Percentiles rank a stretch among this genome's conserved stretches.
Evolutionary conservation across 345 rosid genomes (phyloP).

Genomic region (Corchorus olitorius): DNA sequence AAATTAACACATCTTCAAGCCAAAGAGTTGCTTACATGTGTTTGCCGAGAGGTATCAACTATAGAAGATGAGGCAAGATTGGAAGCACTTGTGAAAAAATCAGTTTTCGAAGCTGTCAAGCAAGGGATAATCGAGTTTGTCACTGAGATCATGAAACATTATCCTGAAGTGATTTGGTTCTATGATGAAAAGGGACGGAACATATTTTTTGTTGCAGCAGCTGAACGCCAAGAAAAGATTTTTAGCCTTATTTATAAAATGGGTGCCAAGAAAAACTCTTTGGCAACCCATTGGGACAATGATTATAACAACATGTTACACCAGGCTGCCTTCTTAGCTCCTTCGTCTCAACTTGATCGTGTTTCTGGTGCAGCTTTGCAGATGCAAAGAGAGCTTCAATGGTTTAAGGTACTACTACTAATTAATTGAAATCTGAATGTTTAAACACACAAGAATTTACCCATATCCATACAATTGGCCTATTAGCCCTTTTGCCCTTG

Average conservation of each 20-base stretch:
- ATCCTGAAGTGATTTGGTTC: constrained; percentile 63
- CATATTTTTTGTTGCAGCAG: constrained; percentile 56
- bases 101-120: constrained; percentile 58
- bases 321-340: constrained; percentile 64
- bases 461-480: no score
- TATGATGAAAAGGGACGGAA: constrained; percentile 42
- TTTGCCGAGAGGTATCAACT: constrained; percentile 54
- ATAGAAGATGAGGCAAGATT: constrained; percentile 31
- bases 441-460: no score
- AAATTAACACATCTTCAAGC: constrained; percentile 60
- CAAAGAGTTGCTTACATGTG: constrained; percentile 41
- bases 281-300: constrained; percentile 49
- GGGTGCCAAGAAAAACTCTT: constrained; percentile 60
- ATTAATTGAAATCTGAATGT: no score
- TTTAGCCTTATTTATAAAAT: constrained; percentile 63
- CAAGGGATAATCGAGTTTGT: constrained; percentile 65
- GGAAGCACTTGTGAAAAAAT: constrained; percentile 38
- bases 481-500: no score
- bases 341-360: constrained; percentile 55
- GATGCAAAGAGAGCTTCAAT: constrained; percentile 80
- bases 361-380: constrained; percentile 77
- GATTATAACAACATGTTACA: constrained; percentile 64
- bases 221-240: constrained; percentile 71
- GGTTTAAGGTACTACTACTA: constrained; percentile 59
- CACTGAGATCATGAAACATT: constrained; percentile 47